A percentile compares a stretch with the other conserved stretches of the same genome.
These are phyloP conservation scores for Salmacisia buchloeana DNA, from an alignment of 1,284 basidiomycete species.

Conservation along the genomic window DNA sequence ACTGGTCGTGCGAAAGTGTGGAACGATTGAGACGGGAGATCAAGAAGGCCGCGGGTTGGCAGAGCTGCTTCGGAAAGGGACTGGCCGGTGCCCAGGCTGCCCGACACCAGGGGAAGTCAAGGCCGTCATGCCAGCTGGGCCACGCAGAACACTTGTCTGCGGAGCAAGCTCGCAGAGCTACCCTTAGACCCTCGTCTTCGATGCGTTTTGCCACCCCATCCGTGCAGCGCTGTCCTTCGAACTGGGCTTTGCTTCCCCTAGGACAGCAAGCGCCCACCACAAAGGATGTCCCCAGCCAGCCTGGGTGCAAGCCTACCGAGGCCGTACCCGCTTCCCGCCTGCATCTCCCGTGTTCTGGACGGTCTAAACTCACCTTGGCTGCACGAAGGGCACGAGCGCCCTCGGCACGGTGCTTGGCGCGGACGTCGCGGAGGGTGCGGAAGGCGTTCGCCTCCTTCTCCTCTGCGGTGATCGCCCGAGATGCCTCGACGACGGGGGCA, in stretches of 20 bases:
- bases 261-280: conserved; percentile 6
- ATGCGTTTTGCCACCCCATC: too few species aligned
- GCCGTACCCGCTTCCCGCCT: neutral
- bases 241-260: too few species aligned
- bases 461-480: conserved; percentile 86
- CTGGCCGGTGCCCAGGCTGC: too few species aligned
- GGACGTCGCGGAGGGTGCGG: conserved; percentile 79
- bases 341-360: neutral
- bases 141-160: too few species aligned
- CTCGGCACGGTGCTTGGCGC: conserved; percentile 77
- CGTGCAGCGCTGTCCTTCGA: too few species aligned
- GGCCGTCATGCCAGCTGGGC: too few species aligned
- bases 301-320: conserved; percentile 57
- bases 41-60: too few species aligned
- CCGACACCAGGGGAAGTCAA: too few species aligned
- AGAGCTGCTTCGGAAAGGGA: too few species aligned
- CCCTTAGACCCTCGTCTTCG: too few species aligned
- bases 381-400: conserved; percentile 72
- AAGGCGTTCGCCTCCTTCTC: conserved; percentile 79
- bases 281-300: conserved; percentile 54
- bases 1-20: neutral
- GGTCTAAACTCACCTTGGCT: conserved; percentile 24
- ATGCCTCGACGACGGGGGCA: conserved; percentile 66
- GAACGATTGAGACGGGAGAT: neutral
- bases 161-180: too few species aligned